phyloP scores from a whole-genome alignment of 2,329 filamentous ascomycete species.

The Fusarium albosuccineum region DNA sequence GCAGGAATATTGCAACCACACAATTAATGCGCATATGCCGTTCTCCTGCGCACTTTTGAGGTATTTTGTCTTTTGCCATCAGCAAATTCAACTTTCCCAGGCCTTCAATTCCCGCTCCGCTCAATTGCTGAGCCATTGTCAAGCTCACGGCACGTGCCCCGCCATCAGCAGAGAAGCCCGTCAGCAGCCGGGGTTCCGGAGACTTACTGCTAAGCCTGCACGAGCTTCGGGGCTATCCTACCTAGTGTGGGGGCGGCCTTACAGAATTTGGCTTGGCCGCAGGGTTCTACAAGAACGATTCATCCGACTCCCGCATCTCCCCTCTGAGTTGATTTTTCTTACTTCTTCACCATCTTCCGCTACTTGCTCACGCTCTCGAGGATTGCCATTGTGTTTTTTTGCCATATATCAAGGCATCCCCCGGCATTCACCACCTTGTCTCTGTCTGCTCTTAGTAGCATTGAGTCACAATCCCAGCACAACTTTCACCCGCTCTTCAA shows the following conservation, averaged over 20 bases:
- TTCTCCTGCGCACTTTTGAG: background rate
- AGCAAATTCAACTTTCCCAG: background rate
- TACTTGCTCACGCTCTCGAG: slow-evolving; percentile 5
- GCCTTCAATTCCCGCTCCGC: background rate
- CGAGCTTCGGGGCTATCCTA: slow-evolving; percentile 2
- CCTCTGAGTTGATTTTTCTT: slow-evolving; percentile 23
- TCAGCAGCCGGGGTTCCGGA: slow-evolving; percentile 35
- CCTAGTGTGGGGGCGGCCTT: slow-evolving; percentile 26
- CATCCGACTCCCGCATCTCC: slow-evolving; percentile 14
- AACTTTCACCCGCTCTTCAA: slow-evolving; percentile 22
- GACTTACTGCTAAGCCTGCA: background rate
- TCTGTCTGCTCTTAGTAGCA: slow-evolving; percentile 6
- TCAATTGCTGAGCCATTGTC: background rate
- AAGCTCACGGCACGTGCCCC: slow-evolving; percentile 14
- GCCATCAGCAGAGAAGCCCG: background rate
- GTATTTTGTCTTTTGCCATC: background rate
- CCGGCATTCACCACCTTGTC: background rate
- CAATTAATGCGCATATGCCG: background rate
- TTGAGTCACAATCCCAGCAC: slow-evolving; percentile 23
- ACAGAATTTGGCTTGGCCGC: slow-evolving; percentile 21
- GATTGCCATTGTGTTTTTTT: background rate
- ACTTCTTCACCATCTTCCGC: slow-evolving; percentile 7
- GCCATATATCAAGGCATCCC: background rate
- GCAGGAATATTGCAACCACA: background rate
- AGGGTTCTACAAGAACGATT: slow-evolving; percentile 37